phyloP scores from a whole-genome alignment of 805 yeast species.

The Maudiozyma turicensis region DNA sequence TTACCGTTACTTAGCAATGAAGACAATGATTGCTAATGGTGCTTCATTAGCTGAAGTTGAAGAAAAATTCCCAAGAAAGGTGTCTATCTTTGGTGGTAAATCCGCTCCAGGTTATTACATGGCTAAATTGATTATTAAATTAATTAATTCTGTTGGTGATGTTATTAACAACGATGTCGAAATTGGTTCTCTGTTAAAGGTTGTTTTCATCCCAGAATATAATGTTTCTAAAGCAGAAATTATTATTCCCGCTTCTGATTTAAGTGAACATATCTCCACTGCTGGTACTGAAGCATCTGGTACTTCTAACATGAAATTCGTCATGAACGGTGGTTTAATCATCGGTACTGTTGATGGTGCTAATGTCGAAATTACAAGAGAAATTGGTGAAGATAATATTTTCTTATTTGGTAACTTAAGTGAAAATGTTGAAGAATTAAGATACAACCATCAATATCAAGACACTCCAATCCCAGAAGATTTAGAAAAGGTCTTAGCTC shows the following conservation, averaged over 20 bases:
- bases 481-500: slow-evolving; percentile 51
- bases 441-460: slow-evolving; percentile 63
- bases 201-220: slow-evolving; percentile 83
- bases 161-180: slow-evolving; percentile 74
- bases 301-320: slow-evolving; percentile 93
- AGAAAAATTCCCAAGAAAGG: slow-evolving; percentile 58
- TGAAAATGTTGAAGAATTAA: slow-evolving; percentile 78
- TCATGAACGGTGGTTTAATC: slow-evolving; percentile 85
- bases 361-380: slow-evolving; percentile 88
- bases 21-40: slow-evolving; percentile 32
- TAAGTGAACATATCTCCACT: slow-evolving; percentile 89
- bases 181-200: slow-evolving; percentile 68
- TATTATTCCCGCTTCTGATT: slow-evolving; percentile 80
- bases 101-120: slow-evolving; percentile 97
- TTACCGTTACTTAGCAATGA: slow-evolving; percentile 69
- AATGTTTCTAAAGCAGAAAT: slow-evolving; percentile 91
- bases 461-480: slow-evolving; percentile 45
- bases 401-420: slow-evolving; percentile 86
- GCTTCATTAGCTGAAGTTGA: slow-evolving; percentile 54
- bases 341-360: slow-evolving; percentile 97
- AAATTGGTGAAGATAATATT: slow-evolving; percentile 87
- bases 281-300: slow-evolving; percentile 98
- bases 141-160: slow-evolving; percentile 70
- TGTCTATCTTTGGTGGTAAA: slow-evolving; percentile 83
- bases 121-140: slow-evolving; percentile 84